Base-by-base conservation (phyloP, 1,284 basidiomycete species). In the Kalmanozyma brasiliensis region DNA sequence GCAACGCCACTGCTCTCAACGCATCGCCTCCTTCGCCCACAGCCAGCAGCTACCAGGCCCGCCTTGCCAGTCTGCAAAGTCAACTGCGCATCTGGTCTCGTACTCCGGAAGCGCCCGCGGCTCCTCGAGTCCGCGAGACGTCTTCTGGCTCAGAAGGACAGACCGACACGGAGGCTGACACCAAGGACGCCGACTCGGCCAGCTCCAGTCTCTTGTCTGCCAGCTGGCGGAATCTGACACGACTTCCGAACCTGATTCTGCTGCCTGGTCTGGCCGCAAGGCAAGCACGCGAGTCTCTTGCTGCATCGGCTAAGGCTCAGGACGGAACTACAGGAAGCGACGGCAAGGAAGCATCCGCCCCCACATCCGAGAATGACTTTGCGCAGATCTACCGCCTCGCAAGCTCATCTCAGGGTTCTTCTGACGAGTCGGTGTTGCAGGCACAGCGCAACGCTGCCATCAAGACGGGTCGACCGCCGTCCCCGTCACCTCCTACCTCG, bases 181-280 rank as follows among this genome's bases (percentile, higher is more conserved):
- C 40, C 19, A 66, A 57, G 19, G 52, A 56, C 20, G 45, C 49
- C 9, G 60, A 63, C 3, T 46, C 52, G 26, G 32, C 20, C 35
- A 32, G 32, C 9, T 6, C 47, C 13, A 47, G 69, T 42, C 48
- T 72, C 4, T 35, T 72, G 16, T 66, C 69, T 7, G 52, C 58
- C n/a, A 69, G 69, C 40, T 73, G 69, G 69, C 53, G 69, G 11
- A 73, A 64, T 20, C 33, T 73, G 19, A 37, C 65, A 2, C 56
- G 69, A n/a, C 49, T 73, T 17, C 69, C 69, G 0, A 69, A 68
- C 32, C 49, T 73, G 16, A 72, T 72, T 20, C 55, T 72, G 6
- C 43, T 73, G 20, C 69, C 69, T 32, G 69, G 65, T n/a, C 37
- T 69, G 1, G 59, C 59, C 19, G 63, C 69, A 17, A 53, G 58